These are phyloP conservation scores for Puccinia polysora DNA, from an alignment of 1,284 basidiomycete species.

Conservation along the genomic window DNA sequence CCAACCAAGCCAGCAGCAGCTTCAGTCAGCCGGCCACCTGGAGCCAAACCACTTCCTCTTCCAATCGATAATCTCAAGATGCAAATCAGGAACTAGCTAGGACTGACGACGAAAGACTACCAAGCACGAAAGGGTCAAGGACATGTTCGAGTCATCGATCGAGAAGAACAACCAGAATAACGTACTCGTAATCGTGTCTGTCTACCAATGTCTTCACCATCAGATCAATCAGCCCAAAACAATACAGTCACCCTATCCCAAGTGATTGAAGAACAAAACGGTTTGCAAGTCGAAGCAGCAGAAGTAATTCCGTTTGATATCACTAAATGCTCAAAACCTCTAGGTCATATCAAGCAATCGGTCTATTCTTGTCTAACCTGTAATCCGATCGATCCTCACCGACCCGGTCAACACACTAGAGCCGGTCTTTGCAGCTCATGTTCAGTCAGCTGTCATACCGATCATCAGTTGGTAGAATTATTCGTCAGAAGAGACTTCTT, in stretches of 20 bases:
- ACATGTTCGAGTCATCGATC: too few relatives aligned
- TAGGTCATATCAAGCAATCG: conserved; percentile 29
- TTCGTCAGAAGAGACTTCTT: conserved; percentile 36
- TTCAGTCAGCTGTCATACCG: conserved; percentile 36
- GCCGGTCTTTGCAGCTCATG: conserved; percentile 34
- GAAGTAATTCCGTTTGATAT: conserved; percentile 36
- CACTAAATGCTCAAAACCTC: conserved; percentile 25
- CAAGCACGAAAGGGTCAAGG: too few relatives aligned
- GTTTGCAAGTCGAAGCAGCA: conserved; percentile 23
- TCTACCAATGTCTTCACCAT: too few relatives aligned
- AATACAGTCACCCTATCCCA: conserved; percentile 25
- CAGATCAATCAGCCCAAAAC: too few relatives aligned
- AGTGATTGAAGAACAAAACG: conserved; percentile 19
- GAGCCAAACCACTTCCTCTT: too few relatives aligned
- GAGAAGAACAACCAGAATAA: too few relatives aligned
- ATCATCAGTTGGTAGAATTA: conserved; percentile 41
- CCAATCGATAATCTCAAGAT: too few relatives aligned
- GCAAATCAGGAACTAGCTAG: too few relatives aligned
- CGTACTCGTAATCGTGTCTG: too few relatives aligned
- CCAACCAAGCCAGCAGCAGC: too few relatives aligned
- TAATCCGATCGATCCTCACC: conserved; percentile 17
- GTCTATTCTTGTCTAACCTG: conserved; percentile 40
- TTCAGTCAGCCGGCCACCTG: too few relatives aligned
- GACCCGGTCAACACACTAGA: neutral
- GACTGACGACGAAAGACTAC: too few relatives aligned